These are phyloP conservation scores for Rutstroemia sp. DNA, from an alignment of 2,329 filamentous ascomycete species.

Conservation along the genomic window DNA sequence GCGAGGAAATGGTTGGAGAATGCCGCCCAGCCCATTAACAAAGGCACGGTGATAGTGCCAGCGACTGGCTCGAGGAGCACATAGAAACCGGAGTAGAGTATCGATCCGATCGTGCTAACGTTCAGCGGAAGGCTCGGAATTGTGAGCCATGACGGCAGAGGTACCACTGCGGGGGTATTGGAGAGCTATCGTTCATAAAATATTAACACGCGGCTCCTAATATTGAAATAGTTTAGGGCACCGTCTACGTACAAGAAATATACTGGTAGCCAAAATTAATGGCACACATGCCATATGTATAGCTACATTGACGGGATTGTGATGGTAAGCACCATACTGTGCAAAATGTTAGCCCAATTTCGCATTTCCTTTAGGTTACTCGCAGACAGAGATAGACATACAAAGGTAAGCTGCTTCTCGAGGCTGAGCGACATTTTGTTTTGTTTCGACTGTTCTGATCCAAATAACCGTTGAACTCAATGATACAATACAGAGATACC, in stretches of 20 bases:
- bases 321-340: slow-evolving; percentile 80
- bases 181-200: slow-evolving; percentile 39
- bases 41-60: slow-evolving; percentile 65
- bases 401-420: slow-evolving; percentile 76
- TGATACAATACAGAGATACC: too few relatives aligned
- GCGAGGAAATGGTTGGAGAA: slow-evolving; percentile 59
- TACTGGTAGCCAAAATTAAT: slow-evolving; percentile 61
- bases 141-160: slow-evolving; percentile 59
- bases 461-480: background rate
- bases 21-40: slow-evolving; percentile 70
- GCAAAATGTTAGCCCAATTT: slow-evolving; percentile 11
- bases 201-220: slow-evolving; percentile 14
- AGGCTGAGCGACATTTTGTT: slow-evolving; percentile 61
- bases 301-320: slow-evolving; percentile 66
- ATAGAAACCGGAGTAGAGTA: slow-evolving; percentile 72
- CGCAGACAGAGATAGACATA: slow-evolving; percentile 39
- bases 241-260: slow-evolving; percentile 54
- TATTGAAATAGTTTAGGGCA: background rate
- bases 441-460: too few relatives aligned
- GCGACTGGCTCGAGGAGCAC: slow-evolving; percentile 91
- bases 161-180: slow-evolving; percentile 56
- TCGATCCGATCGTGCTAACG: slow-evolving; percentile 55
- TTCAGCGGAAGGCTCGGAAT: slow-evolving; percentile 61
- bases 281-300: slow-evolving; percentile 80
- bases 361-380: background rate